Conservation (phyloP, 805 yeast species). For the Spathaspora arborariae region DNA sequence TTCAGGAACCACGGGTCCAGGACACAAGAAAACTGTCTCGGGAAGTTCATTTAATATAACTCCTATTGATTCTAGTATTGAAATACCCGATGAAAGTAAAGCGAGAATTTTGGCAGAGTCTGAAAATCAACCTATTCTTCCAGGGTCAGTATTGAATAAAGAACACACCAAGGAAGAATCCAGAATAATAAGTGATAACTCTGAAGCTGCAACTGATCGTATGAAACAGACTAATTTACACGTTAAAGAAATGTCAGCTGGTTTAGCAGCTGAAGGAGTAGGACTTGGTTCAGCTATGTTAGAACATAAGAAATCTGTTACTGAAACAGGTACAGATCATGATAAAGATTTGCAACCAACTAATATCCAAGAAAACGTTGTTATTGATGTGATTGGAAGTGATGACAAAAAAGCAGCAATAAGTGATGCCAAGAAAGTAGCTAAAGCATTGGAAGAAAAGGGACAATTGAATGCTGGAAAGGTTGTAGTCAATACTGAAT, state of each 20-base stretch:
- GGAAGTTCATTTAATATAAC: slow-evolving; percentile 3
- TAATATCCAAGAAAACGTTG: slow-evolving; percentile 6
- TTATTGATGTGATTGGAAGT: slow-evolving; percentile 35
- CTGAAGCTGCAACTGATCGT: background rate
- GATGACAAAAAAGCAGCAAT: slow-evolving; percentile 26
- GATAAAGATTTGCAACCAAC: background rate
- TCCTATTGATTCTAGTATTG: background rate
- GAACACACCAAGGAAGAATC: background rate
- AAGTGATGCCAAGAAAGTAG: slow-evolving; percentile 27
- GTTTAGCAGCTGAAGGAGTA: background rate
- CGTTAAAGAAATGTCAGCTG: background rate
- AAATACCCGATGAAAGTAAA: background rate
- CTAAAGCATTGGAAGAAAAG: slow-evolving; percentile 24
- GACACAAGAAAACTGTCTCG: background rate
- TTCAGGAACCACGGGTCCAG: background rate
- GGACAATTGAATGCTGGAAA: slow-evolving; percentile 29
- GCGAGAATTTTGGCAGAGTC: background rate
- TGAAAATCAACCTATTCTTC: background rate
- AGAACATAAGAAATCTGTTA: background rate
- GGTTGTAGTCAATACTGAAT: slow-evolving; percentile 30
- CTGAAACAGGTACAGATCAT: background rate
- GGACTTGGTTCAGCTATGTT: background rate
- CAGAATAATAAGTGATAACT: background rate
- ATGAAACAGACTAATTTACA: background rate
- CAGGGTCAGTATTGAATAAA: background rate